Percentiles rank a stretch among this genome's conserved stretches.
These are phyloP conservation scores for Rutstroemia sydowiana DNA, from an alignment of 2,329 filamentous ascomycete genomes.

Conservation along the genomic window DNA sequence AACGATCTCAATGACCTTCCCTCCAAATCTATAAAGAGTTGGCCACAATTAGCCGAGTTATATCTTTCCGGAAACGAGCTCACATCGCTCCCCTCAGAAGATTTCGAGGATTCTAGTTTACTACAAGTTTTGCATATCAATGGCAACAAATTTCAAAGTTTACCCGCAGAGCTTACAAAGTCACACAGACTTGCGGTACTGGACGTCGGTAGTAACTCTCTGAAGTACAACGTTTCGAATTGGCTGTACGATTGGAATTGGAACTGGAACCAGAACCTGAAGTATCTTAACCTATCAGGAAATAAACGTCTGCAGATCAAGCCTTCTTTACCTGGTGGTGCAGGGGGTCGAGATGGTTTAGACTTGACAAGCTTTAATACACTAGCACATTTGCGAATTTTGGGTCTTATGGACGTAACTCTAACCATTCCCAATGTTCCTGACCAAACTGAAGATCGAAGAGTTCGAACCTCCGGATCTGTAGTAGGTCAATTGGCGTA, in stretches of 20 bases:
- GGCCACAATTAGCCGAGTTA: conserved; percentile 83
- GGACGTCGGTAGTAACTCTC: conserved; percentile 87
- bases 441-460: conserved; percentile 88
- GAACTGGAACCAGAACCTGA: conserved; percentile 94
- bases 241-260: conserved; percentile 99
- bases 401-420: conserved; percentile 97
- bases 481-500: conserved; percentile 85
- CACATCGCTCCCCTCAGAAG: conserved; percentile 84
- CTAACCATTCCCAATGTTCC: conserved; percentile 88
- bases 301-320: conserved; percentile 95
- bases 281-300: conserved; percentile 91
- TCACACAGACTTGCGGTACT: conserved; percentile 86
- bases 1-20: conserved; percentile 93
- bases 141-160: conserved; percentile 93
- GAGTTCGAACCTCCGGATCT: conserved; percentile 95
- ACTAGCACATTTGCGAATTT: conserved; percentile 72
- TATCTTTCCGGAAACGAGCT: conserved; percentile 95
- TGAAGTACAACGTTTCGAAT: conserved; percentile 99
- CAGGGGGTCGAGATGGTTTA: conserved; percentile 57
- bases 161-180: conserved; percentile 91
- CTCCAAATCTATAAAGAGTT: conserved; percentile 76
- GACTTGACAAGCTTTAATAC: conserved; percentile 85
- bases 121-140: conserved; percentile 92
- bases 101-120: conserved; percentile 81
- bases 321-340: conserved; percentile 63